Evolutionary conservation across 257 asterid species (phyloP).

Genomic region (Vinca minor): DNA sequence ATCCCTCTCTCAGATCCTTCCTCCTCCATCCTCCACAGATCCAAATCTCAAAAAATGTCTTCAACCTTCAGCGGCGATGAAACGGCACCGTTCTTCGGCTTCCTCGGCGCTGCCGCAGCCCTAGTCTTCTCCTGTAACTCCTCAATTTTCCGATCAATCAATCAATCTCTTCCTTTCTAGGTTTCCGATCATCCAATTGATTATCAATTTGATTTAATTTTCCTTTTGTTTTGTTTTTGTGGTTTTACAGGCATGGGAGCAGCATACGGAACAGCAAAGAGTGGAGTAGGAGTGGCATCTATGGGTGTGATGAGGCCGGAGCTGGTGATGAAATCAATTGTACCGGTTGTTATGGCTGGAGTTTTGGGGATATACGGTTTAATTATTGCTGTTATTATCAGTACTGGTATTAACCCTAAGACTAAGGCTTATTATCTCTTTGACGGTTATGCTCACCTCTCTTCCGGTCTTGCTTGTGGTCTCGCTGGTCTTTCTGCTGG

Average conservation of each 20-base stretch:
- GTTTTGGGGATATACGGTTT: constrained; percentile 69
- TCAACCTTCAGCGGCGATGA: constrained; percentile 67
- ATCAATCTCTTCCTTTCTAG: constrained; percentile 18
- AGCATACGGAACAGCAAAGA: constrained; percentile 65
- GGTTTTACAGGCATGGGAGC: constrained; percentile 60
- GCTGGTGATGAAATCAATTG: constrained; percentile 73
- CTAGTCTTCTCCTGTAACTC: constrained; percentile 62
- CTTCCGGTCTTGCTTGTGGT: constrained; percentile 64
- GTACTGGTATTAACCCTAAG: constrained; percentile 68
- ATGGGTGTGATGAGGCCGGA: constrained; percentile 82
- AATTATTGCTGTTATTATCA: constrained; percentile 67
- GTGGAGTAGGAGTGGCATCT: constrained; percentile 81
- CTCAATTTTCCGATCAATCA: not conserved
- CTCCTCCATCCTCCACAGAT: constrained; percentile 4
- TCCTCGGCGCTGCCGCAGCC: constrained; percentile 76
- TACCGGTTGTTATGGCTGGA: constrained; percentile 83
- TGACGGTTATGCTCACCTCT: constrained; percentile 63
- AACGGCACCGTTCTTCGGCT: constrained; percentile 76
- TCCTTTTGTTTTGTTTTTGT: not conserved
- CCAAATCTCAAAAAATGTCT: constrained; percentile 27
- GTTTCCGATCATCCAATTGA: not conserved
- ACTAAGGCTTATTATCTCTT: constrained; percentile 56
- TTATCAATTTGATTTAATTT: too few relatives aligned
- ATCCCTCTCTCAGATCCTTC: constrained; percentile 10
- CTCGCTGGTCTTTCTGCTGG: constrained; percentile 79